Base-by-base conservation (phyloP, 1,284 basidiomycete species). In the Volvariella surrecta region DNA sequence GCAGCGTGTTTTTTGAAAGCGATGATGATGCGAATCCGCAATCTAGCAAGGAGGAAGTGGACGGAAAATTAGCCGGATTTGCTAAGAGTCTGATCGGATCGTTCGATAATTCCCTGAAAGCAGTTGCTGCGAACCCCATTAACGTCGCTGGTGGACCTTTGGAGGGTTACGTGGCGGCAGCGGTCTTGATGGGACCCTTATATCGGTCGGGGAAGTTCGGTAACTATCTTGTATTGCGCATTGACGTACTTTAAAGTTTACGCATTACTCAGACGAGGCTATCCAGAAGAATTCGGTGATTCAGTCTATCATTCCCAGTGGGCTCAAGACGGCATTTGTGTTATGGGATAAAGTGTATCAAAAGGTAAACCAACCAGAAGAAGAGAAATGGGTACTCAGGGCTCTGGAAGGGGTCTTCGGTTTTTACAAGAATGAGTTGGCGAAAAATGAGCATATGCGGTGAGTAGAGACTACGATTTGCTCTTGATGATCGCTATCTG, bases 331-430 rank as follows among this genome's bases (percentile, higher is more conserved):
- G 0, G 84, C 85, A 1, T 95, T 95, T 64, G 58, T 96, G 32
- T 56, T 94, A 16, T 89, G 79, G 76, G 90, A 93, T 45, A 92
- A 88, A 60, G 79, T 89, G 0, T 92, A 91, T 56, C 75, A 81
- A 45, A 91, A 89, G 58, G 54, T 85, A 3, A 64, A 65, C 3
- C 72, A 78, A 3, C 54, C 62, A 0, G 76, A 79, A 15, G 91
- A 94, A 22, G 80, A 89, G 50, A 56, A 54, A 13, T 95, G 92
- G 92, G 62, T 95, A 2, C 64, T 89, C n/a, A 73, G 82, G 21
- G 82, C 86, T 0, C 58, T 73, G 3, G 68, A 79, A 43, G 74
- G 70, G 1, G 63, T 78, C 0, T 51, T 87, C 3, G 51, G 60
- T 0, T 74, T 60, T 51, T 74, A 76, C 52, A 66, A 70, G 28